Evolutionary conservation across 257 asterid genomes (phyloP).

Genomic region (Coffea eugenioides): DNA sequence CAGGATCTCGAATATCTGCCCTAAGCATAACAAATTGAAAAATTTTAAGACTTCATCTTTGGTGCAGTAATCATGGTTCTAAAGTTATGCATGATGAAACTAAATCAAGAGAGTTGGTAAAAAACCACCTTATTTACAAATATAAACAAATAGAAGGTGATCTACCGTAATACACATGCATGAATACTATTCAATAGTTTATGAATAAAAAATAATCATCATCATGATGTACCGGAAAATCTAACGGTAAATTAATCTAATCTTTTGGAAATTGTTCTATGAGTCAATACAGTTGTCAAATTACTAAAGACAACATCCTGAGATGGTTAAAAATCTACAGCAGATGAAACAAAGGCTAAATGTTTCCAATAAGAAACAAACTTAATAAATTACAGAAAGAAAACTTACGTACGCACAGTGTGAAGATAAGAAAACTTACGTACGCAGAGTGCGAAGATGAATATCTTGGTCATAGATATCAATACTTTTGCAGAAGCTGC

Average conservation of each 20-base stretch:
- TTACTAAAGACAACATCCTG: background rate
- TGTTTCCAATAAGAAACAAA: background rate
- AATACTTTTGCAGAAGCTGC: slow-evolving; percentile 72
- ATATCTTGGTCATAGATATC: slow-evolving; percentile 93
- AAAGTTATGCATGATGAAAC: background rate
- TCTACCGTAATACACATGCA: background rate
- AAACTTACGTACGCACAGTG: slow-evolving; percentile 71
- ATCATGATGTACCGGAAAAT: background rate
- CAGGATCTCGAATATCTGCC: background rate
- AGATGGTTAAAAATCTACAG: background rate
- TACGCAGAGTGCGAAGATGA: slow-evolving; percentile 74
- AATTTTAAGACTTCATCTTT: background rate
- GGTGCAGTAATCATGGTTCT: background rate
- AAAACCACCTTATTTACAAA: background rate
- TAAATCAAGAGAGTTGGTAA: background rate
- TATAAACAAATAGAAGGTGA: background rate
- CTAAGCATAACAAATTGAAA: background rate
- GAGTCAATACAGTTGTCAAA: background rate
- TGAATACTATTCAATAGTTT: background rate
- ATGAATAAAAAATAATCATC: background rate
- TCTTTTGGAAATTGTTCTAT: background rate
- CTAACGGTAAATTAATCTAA: background rate
- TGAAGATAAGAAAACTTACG: slow-evolving; percentile 72
- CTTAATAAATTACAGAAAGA: background rate
- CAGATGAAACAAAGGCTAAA: background rate